These are phyloP conservation scores for Leccinum disarticulatum DNA, from an alignment of 768 basidiomycete genomes.

Conservation along the genomic window DNA sequence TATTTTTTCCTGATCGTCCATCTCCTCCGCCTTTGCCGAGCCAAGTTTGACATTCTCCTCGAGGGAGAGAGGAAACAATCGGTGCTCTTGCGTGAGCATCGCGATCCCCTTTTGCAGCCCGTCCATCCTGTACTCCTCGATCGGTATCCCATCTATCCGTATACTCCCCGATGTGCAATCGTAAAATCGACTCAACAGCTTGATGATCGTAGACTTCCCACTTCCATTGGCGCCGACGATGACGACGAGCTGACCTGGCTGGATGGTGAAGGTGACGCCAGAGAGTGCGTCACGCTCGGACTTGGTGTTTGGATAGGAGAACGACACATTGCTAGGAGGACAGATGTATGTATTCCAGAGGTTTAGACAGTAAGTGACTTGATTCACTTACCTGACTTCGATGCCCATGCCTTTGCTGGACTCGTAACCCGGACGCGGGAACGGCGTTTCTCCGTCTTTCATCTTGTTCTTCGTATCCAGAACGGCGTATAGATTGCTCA, in stretches of 20 bases:
- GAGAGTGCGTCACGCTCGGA: conserved; percentile 24
- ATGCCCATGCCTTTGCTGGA: conserved; percentile 15
- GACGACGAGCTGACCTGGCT: conserved; percentile 34
- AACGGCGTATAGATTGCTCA: conserved; percentile 25
- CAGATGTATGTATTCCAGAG: too few relatives aligned
- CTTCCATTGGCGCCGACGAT: conserved; percentile 37
- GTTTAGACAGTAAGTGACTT: too few relatives aligned
- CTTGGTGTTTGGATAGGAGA: conserved; percentile 48
- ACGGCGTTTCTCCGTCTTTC: conserved; percentile 25
- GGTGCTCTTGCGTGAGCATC: conserved; percentile 42
- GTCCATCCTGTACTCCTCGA: conserved; percentile 31
- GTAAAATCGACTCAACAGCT: conserved; percentile 39
- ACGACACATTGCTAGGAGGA: conserved; percentile 47
- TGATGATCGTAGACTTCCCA: conserved; percentile 39
- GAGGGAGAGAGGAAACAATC: conserved; percentile 39
- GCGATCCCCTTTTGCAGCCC: conserved; percentile 41
- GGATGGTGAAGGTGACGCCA: conserved; percentile 30
- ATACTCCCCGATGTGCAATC: conserved; percentile 38
- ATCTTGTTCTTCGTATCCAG: conserved; percentile 25
- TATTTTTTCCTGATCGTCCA: conserved; percentile 16
- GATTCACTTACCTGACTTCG: conserved; percentile 18
- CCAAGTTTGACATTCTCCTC: conserved; percentile 43
- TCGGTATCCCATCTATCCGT: conserved; percentile 36
- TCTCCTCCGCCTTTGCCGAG: conserved; percentile 12
- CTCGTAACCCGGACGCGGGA: conserved; percentile 22